These are phyloP conservation scores for Corymbia maculata DNA, from an alignment of 345 rosid species.

Conservation along the genomic window DNA sequence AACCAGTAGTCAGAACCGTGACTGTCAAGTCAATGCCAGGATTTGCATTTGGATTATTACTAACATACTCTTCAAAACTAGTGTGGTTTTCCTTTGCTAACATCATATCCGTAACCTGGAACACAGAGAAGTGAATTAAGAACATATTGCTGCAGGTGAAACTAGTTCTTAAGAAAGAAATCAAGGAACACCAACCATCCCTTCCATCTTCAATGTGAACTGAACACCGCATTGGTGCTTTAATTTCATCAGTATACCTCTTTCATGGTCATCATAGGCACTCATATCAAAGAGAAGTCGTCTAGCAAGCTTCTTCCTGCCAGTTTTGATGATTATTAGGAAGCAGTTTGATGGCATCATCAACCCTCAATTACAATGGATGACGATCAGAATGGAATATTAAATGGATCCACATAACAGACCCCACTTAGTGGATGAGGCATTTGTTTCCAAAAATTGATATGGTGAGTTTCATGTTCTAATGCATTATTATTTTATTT, in stretches of 20 bases:
- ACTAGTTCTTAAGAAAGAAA: not conserved
- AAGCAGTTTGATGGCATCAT: not conserved
- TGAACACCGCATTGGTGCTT: conserved; percentile 74
- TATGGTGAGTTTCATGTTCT: not conserved
- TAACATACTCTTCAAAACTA: conserved; percentile 57
- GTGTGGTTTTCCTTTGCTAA: conserved; percentile 68
- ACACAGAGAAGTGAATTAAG: not conserved
- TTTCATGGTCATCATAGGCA: conserved; percentile 60
- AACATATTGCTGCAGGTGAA: not conserved
- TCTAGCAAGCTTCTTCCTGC: conserved; percentile 64
- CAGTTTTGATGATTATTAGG: not conserved
- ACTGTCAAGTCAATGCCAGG: conserved; percentile 75
- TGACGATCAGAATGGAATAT: not conserved
- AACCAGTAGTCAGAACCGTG: conserved; percentile 66
- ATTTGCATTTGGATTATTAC: conserved; percentile 32
- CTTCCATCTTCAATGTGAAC: conserved; percentile 77
- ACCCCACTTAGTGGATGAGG: not conserved
- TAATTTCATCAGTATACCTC: conserved; percentile 55
- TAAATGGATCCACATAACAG: not conserved
- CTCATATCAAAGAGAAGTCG: conserved; percentile 46
- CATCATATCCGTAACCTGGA: conserved; percentile 66
- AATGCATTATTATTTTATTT: not conserved
- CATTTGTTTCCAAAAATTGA: not conserved
- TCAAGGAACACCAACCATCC: conserved; percentile 27
- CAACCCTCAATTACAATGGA: not conserved